phyloP scores from a whole-genome alignment of 2,329 filamentous ascomycete genomes.

The Mycosphaerella sp. region DNA sequence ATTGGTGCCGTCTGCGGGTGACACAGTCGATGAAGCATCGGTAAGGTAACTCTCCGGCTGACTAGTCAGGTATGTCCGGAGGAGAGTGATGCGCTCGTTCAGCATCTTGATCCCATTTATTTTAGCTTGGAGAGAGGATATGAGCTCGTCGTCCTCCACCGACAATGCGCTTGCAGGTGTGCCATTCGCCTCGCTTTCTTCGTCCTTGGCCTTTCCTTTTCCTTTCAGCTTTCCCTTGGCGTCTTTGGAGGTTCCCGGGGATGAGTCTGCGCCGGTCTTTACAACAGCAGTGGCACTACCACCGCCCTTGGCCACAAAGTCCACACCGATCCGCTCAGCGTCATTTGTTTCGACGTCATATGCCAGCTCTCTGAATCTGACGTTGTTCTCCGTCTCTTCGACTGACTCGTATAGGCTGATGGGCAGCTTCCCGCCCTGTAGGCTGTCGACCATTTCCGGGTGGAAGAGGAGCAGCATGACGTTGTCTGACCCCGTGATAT shows the following conservation, averaged over 20 bases:
- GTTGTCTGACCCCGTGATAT: conserved; percentile 59
- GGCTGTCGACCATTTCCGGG: conserved; percentile 49
- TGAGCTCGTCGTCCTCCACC: conserved; percentile 58
- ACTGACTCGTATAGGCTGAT: conserved; percentile 78
- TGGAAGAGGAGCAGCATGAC: conserved; percentile 87
- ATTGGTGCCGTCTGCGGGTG: conserved; percentile 41
- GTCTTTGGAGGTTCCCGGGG: conserved; percentile 25
- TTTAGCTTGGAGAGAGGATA: conserved; percentile 71
- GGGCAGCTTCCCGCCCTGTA: conserved; percentile 72
- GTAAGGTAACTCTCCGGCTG: conserved; percentile 61
- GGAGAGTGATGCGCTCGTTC: conserved; percentile 52
- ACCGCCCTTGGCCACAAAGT: conserved; percentile 80
- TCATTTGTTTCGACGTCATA: conserved; percentile 91
- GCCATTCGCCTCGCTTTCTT: conserved; percentile 38
- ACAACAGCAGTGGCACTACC: conserved; percentile 65
- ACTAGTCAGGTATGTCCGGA: conserved; percentile 63
- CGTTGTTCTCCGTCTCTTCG: conserved; percentile 66
- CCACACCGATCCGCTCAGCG: conserved; percentile 95
- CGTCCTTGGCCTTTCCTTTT: conserved; percentile 36
- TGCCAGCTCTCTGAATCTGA: conserved; percentile 74
- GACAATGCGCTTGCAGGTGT: conserved; percentile 42
- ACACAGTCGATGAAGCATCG: conserved; percentile 35
- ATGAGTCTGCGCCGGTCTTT: conserved; percentile 19
- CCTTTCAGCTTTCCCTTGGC: conserved; percentile 37
- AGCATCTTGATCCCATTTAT: conserved; percentile 93